phyloP scores from a whole-genome alignment of 2,329 filamentous ascomycete species.

The Aureobasidium melanogenum region DNA sequence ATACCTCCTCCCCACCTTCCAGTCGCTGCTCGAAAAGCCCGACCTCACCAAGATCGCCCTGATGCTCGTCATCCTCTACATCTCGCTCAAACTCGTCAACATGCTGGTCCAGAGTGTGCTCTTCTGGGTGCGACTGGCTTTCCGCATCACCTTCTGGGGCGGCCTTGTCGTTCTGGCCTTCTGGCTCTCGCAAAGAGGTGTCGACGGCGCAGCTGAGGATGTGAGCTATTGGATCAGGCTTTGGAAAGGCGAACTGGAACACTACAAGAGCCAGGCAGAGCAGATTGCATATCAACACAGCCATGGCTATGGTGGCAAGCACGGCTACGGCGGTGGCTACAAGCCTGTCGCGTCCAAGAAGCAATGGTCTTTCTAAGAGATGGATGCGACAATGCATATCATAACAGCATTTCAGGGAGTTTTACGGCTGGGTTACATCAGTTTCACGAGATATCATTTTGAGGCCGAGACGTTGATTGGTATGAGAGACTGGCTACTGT shows the following conservation, averaged over 20 bases:
- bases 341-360: conserved; percentile 1
- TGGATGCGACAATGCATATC: background rate
- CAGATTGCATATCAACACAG: background rate
- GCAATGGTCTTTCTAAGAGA: background rate
- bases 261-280: conserved; percentile 27
- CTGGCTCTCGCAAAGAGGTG: conserved; percentile 52
- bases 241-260: conserved; percentile 32
- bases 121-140: conserved; percentile 64
- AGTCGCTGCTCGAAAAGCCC: conserved; percentile 27
- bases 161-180: conserved; percentile 45
- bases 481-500: background rate
- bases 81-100: conserved; percentile 56
- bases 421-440: background rate
- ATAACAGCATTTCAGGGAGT: background rate
- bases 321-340: background rate
- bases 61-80: conserved; percentile 52
- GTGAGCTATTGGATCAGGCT: conserved; percentile 29
- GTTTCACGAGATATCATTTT: background rate
- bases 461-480: background rate
- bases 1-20: conserved; percentile 23
- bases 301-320: conserved; percentile 3
- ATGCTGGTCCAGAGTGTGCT: conserved; percentile 64
- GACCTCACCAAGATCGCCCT: conserved; percentile 45
- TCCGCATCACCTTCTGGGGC: conserved; percentile 58
- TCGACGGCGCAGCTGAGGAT: conserved; percentile 57